Evolutionary conservation across 1,284 basidiomycete species (phyloP), one percentile per base, ranked within the genome.

Genomic region (Sporisorium iseilematis-ciliati): DNA sequence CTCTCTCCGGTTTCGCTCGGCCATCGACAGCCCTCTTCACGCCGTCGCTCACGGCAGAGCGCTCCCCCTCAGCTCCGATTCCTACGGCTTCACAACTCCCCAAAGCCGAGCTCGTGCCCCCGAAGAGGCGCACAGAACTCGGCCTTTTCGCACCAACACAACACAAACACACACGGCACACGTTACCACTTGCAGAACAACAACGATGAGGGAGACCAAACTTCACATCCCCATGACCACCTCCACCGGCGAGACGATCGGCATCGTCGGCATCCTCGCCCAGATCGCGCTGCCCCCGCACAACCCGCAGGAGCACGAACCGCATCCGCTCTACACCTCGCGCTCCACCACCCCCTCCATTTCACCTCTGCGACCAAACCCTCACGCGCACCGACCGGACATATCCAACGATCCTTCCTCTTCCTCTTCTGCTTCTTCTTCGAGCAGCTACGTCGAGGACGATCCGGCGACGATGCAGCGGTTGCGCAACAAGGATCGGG

Each of bases 231-330:
- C 74, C 12, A 64, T 79, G 54, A 70, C 65, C 48, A 66, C 70
- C 31, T 52, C 53, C n/a, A 52, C 58, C 3, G 65, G 70, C 58
- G 57, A 57, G 23, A 69, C 57, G 10, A 65, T 76, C 20, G 57
- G 66, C 54, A 74, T 79, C 35, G 77, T 75, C 35, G 77, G 77
- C 21, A 70, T 79, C 45, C 55, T 79, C 3, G 67, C 75, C 3
- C 73, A 76, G 33, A 55, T 52, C 40, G 67, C 64, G 0, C 58
- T 68, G 0, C 63, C 69, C 42, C 65, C 64, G 7, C 68, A 64
- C 52, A 59, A 67, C 40, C 61, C 71, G 29, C 61, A 65, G n/a
- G 63, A 66, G 20, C 64, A 64, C 56, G 64, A 67, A 25, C 64
- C 70, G 25, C 60, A 65, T n/a, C 65, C 66, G 18, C 48, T 66